Percentiles rank a stretch among this genome's conserved stretches.
phyloP scores from a whole-genome alignment of 208 protist genomes.

The Hexamita inflata region DNA sequence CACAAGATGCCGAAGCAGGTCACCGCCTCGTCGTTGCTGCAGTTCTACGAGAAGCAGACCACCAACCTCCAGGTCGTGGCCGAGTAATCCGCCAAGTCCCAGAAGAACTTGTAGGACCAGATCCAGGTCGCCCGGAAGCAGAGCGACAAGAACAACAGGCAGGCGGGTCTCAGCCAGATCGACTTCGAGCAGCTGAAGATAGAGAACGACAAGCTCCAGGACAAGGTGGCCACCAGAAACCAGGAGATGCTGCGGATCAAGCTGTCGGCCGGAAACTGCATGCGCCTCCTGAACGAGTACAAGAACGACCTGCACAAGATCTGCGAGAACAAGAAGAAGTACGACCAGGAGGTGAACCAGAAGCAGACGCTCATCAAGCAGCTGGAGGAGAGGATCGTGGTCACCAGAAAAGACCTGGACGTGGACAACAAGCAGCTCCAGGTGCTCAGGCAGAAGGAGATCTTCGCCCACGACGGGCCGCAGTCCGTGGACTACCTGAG shows the following conservation, averaged over 20 bases:
- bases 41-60: no score
- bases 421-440: background rate
- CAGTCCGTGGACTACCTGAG: background rate
- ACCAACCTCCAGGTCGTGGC: no score
- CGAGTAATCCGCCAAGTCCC: no score
- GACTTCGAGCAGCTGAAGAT: constrained; percentile 82
- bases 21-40: no score
- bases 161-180: no score
- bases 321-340: constrained; percentile 57
- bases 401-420: background rate
- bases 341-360: constrained; percentile 58
- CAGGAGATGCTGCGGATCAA: constrained; percentile 73
- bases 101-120: no score
- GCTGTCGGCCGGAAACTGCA: constrained; percentile 68
- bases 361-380: background rate
- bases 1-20: no score
- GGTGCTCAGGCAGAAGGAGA: constrained; percentile 12
- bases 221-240: constrained; percentile 75
- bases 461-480: background rate
- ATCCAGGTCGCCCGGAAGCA: no score
- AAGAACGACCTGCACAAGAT: constrained; percentile 63
- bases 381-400: background rate
- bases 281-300: constrained; percentile 67
- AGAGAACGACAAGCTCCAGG: constrained; percentile 76
- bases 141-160: no score